These are phyloP conservation scores for Penicillium sp. DNA, from an alignment of 2,329 filamentous ascomycete species.

Conservation along the genomic window DNA sequence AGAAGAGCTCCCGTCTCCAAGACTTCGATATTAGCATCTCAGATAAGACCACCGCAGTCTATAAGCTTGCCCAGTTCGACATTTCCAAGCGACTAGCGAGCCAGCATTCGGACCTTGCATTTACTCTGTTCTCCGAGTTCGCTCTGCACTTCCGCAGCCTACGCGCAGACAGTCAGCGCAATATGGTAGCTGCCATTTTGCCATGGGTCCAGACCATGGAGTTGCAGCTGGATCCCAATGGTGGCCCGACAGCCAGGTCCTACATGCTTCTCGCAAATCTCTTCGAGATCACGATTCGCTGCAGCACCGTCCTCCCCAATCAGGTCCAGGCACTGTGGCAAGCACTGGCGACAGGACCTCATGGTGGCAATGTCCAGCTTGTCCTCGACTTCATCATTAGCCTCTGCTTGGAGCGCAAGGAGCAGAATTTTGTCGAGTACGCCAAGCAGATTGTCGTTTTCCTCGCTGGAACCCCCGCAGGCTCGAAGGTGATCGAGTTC, in stretches of 20 bases:
- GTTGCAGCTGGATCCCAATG: slow-evolving; percentile 83
- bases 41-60: slow-evolving; percentile 96
- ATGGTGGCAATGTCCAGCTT: slow-evolving; percentile 88
- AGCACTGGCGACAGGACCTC: slow-evolving; percentile 84
- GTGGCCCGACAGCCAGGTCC: slow-evolving; percentile 81
- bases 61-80: slow-evolving; percentile 95
- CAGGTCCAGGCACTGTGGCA: slow-evolving; percentile 98
- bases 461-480: slow-evolving; percentile 76
- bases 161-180: slow-evolving; percentile 75
- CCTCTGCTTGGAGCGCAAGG: slow-evolving; percentile 83
- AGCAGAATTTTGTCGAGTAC: slow-evolving; percentile 97
- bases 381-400: slow-evolving; percentile 95
- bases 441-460: slow-evolving; percentile 98
- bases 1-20: slow-evolving; percentile 82
- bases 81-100: slow-evolving; percentile 86
- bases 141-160: slow-evolving; percentile 88
- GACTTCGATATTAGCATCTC: slow-evolving; percentile 98
- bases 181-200: slow-evolving; percentile 87
- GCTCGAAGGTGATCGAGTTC: slow-evolving; percentile 90
- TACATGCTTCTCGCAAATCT: slow-evolving; percentile 94
- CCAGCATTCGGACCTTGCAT: slow-evolving; percentile 82
- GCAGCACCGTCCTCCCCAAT: slow-evolving; percentile 80
- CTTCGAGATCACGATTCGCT: slow-evolving; percentile 92
- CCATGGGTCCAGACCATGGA: slow-evolving; percentile 97
- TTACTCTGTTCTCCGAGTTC: slow-evolving; percentile 93